Evolutionary conservation across 176 grass and related monocot genomes (phyloP), one percentile per base, ranked within the genome.

Genomic region (Oryza longistaminata): DNA sequence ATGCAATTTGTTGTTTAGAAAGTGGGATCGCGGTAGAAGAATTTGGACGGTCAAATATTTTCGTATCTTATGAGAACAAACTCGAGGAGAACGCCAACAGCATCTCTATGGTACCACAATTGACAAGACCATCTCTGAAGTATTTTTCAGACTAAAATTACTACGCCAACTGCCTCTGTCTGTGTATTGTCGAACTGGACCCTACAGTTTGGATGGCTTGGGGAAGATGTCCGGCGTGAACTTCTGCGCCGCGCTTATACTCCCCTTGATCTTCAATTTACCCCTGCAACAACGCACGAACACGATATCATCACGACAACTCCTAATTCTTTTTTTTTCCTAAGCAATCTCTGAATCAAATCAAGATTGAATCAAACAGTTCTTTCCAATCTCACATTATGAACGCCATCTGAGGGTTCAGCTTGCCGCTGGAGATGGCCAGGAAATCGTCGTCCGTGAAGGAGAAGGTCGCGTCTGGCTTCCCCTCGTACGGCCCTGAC

Each of bases 171-270:
- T 24, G 58, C 58, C 1, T 25, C 3, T 11, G 1, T 25, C 3
- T 11, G 1, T 22, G 40, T 7, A 14, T 34, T 24, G n/a, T 62
- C 19, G 1, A 13, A 27, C 9, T 58, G 22, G 66, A 19, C 66
- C 71, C 89, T 88, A 94, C 75, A 98, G 77, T 71, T 98, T 98
- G 0, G 96, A 83, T 48, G 93, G 87, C 77, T 93, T 98, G 39
- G 93, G 96, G 77, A 98, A 98, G 78, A 98, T 98, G 68, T 95
- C 93, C 55, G 89, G 96, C 3, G 93, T 98, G 80, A 98, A 98
- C 80, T 95, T 98, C 85, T 93, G 89, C 3, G 93, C 93, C 3
- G 96, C 93, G 64, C 60, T 85, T 9, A 95, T 95, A 73, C 91
- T 95, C 78, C 96, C 96, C 85, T 95, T 98, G 69, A 94, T 98